A percentile compares a stretch with the other conserved stretches of the same genome.
Evolutionary conservation across 495 filamentous ascomycete genomes (phyloP).

Genomic region (Penicillium cataractarum): DNA sequence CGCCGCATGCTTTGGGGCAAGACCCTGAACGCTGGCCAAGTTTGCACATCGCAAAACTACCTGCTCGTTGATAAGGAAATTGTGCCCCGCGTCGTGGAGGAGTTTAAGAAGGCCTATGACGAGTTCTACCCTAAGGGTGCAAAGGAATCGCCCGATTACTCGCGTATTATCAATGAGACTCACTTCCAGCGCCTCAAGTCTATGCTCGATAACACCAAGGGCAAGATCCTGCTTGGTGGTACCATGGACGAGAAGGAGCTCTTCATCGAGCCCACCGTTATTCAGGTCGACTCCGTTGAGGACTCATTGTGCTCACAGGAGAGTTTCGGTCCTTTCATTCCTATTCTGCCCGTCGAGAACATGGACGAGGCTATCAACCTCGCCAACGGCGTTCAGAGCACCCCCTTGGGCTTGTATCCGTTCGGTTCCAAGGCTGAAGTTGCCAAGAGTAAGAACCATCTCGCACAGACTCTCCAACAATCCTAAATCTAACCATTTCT

Average conservation of each 20-base stretch:
- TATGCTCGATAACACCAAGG: constrained; percentile 80
- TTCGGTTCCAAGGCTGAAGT: constrained; percentile 82
- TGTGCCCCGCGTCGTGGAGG: constrained; percentile 70
- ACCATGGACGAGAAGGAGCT: constrained; percentile 75
- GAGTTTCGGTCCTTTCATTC: constrained; percentile 86
- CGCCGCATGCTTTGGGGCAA: constrained; percentile 88
- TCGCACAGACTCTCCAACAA: not conserved
- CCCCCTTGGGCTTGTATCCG: constrained; percentile 78
- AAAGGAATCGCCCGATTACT: constrained; percentile 72
- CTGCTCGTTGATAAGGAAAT: constrained; percentile 77
- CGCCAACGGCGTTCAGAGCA: constrained; percentile 75
- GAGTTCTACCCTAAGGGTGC: constrained; percentile 87
- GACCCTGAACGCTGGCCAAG: constrained; percentile 79
- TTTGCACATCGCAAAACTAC: constrained; percentile 90
- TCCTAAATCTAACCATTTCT: constrained; percentile 18
- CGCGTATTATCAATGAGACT: constrained; percentile 73
- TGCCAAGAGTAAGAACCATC: constrained; percentile 55
- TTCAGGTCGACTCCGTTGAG: constrained; percentile 71
- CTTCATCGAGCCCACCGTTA: constrained; percentile 85
- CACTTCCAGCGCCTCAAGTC: constrained; percentile 84
- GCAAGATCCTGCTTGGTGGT: constrained; percentile 85
- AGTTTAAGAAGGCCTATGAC: constrained; percentile 69
- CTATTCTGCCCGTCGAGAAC: constrained; percentile 72
- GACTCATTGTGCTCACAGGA: constrained; percentile 82
- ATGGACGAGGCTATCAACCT: constrained; percentile 80